phyloP scores from a whole-genome alignment of 2,329 filamentous ascomycete species.

The Colletotrichum limetticola region DNA sequence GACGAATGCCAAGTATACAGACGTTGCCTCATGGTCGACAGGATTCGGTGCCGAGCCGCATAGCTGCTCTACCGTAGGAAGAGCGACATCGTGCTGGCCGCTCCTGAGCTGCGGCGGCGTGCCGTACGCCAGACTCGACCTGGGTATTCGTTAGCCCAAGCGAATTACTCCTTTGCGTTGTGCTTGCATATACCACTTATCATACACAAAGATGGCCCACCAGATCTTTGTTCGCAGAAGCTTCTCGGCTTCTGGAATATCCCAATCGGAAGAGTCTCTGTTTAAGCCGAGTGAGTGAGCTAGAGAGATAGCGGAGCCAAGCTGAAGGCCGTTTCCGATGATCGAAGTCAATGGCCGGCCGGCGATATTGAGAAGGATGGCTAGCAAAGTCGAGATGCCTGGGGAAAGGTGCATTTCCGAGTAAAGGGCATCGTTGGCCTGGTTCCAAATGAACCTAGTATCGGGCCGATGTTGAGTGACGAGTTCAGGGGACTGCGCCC shows the following conservation, averaged over 20 bases:
- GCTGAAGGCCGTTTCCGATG: slow-evolving; percentile 64
- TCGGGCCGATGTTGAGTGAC: slow-evolving; percentile 63
- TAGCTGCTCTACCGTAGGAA: slow-evolving; percentile 50
- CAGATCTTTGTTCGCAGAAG: slow-evolving; percentile 62
- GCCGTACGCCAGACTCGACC: slow-evolving; percentile 63
- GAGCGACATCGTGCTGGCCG: slow-evolving; percentile 59
- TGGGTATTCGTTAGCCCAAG: slow-evolving; percentile 36
- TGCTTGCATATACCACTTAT: slow-evolving; percentile 58
- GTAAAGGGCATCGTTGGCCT: slow-evolving; percentile 68
- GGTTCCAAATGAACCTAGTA: slow-evolving; percentile 70
- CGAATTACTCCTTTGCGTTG: neutral
- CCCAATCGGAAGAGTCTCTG: slow-evolving; percentile 62
- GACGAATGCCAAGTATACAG: slow-evolving; percentile 57
- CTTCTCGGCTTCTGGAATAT: slow-evolving; percentile 62
- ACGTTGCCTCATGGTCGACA: slow-evolving; percentile 41
- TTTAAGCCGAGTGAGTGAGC: slow-evolving; percentile 66
- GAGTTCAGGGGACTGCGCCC: slow-evolving; percentile 59
- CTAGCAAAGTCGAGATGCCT: slow-evolving; percentile 66
- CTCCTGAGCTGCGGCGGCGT: slow-evolving; percentile 60
- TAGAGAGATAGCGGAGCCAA: slow-evolving; percentile 62
- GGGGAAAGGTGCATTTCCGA: slow-evolving; percentile 69
- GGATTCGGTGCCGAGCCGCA: slow-evolving; percentile 16
- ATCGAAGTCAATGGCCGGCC: slow-evolving; percentile 70
- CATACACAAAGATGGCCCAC: slow-evolving; percentile 66
- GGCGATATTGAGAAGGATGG: slow-evolving; percentile 67